Base-by-base conservation (phyloP, 192 early-diverging fungal species). In the Phlyctochytrium bullatum region DNA sequence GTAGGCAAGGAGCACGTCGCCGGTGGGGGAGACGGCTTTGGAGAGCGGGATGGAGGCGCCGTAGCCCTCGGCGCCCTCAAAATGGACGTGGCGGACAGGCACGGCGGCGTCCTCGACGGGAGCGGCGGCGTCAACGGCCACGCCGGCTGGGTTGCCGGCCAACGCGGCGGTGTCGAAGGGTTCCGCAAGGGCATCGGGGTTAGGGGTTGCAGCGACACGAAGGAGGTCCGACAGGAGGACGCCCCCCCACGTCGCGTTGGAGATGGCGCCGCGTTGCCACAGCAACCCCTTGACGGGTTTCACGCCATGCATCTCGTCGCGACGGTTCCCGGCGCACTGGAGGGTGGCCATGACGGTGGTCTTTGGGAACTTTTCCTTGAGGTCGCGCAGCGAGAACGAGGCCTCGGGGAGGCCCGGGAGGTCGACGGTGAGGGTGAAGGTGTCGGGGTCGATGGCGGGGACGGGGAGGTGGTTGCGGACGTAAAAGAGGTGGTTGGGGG, bases 381-480 rank as follows among this genome's bases (percentile, higher is more conserved):
- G 53, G 17, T 91, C 84, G 0, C 69, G 60, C 3, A 91, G 64
- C 0, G 73, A 32, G 68, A 83, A 31, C 16, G 47, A 52, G 52
- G 76, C 69, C n/a, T 78, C 80, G 17, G 76, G 59, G 64, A 85
- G 73, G 28, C 72, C 64, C 47, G 76, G 71, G 23, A 67, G 77
- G 30, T 90, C 83, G 25, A 97, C 73, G 4, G 73, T 67, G 64
- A 96, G 77, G 10, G 40, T 23, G 78, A 88, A 91, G 4, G 73
- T 67, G 0, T 78, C 72, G 0, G 68, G 65, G 24, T 86, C 77
- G n/a, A 94, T 78, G 34, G 87, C 76, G 12, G 94, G 94, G 34
- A 96, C 90, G 27, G 94, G 91, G 2, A 93, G 88, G 66, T 96
- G 94, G 77, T 93, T 92, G 25, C 94, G 88, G 51, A 92, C 90